A percentile compares a stretch with the other conserved stretches of the same genome.
Conservation (phyloP, 179 eudicot species). For the Actinidia arguta region DNA sequence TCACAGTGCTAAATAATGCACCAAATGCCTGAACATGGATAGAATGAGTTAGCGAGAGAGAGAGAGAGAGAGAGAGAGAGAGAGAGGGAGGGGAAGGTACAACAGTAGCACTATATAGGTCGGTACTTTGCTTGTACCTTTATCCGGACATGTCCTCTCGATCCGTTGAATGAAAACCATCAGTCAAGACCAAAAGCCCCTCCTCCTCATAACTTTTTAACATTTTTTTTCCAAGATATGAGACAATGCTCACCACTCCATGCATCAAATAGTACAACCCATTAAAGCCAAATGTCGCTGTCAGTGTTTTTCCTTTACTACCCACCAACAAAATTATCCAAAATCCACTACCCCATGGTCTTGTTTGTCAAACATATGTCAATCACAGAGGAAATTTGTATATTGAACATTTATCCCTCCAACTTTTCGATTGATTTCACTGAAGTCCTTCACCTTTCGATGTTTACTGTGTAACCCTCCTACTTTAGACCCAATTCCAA, state of each 20-base stretch:
- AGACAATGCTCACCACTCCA: constrained; percentile 25
- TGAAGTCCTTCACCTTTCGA: no score
- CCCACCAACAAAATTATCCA: constrained; percentile 11
- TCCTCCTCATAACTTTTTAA: background rate
- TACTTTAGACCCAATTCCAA: no score
- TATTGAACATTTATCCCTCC: no score
- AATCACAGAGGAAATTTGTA: no score
- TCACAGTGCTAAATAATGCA: no score
- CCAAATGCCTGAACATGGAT: no score
- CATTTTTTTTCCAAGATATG: background rate
- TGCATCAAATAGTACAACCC: constrained; percentile 20
- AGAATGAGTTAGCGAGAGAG: no score
- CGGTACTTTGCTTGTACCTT: constrained; percentile 30
- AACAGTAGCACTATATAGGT: background rate
- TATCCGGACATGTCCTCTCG: constrained; percentile 30
- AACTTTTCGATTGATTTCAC: no score
- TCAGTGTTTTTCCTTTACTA: background rate
- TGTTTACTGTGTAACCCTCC: no score
- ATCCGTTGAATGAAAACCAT: constrained; percentile 4
- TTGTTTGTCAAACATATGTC: background rate
- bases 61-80: no score
- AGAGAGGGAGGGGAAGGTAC: background rate
- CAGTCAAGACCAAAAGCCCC: background rate
- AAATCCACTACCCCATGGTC: background rate
- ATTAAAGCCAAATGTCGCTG: background rate